A percentile compares a stretch with the other conserved stretches of the same genome.
Evolutionary conservation across 2,329 filamentous ascomycete species (phyloP).

Genomic region (Pseudodiploospora longispora): DNA sequence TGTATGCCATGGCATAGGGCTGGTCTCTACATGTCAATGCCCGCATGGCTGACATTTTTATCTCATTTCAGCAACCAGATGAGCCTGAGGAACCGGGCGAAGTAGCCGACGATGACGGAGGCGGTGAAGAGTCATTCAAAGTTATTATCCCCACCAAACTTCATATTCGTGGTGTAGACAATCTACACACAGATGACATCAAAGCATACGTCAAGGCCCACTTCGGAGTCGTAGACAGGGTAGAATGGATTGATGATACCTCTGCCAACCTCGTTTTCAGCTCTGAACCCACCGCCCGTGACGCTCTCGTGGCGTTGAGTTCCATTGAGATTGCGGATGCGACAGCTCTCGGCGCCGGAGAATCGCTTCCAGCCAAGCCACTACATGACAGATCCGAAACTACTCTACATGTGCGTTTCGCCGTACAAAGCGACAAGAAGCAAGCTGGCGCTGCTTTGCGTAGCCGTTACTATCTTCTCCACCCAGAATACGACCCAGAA

Average conservation of each 20-base stretch:
- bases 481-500: conserved; percentile 80
- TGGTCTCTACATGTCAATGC: neutral
- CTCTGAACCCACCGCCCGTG: conserved; percentile 41
- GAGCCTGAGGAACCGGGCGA: conserved; percentile 31
- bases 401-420: conserved; percentile 63
- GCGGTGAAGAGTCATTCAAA: conserved; percentile 16
- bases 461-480: conserved; percentile 86
- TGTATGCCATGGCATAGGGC: neutral
- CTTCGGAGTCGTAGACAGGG: conserved; percentile 49
- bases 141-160: conserved; percentile 49
- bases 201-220: conserved; percentile 65
- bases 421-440: conserved; percentile 72
- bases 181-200: conserved; percentile 72
- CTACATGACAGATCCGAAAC: conserved; percentile 61
- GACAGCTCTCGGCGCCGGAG: conserved; percentile 49
- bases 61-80: conserved; percentile 21
- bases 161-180: conserved; percentile 77
- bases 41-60: conserved; percentile 10
- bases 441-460: conserved; percentile 66
- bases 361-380: conserved; percentile 61
- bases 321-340: conserved; percentile 44
- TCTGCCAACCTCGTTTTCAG: conserved; percentile 81
- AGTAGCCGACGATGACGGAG: conserved; percentile 25
- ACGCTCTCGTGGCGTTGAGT: conserved; percentile 47
- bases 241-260: conserved; percentile 94